Base-by-base conservation (phyloP, 2,329 filamentous ascomycete genomes). In the Epichloe glyceriae region DNA sequence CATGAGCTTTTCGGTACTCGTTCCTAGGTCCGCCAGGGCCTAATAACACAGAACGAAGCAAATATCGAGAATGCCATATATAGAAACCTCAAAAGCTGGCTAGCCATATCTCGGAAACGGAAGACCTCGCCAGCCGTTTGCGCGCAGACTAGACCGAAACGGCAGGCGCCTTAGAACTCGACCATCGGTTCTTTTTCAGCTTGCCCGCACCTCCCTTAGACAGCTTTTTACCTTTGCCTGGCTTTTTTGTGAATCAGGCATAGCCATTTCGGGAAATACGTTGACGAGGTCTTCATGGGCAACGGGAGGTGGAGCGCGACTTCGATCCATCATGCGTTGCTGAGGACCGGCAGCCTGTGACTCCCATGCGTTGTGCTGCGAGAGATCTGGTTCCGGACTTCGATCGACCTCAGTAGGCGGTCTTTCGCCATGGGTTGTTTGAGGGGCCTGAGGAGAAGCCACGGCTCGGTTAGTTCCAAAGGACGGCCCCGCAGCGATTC, bases 121-220 rank as follows among this genome's bases (percentile, higher is more conserved):
- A 14, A 47, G 5, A 15, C 15, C n/a, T 33, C 4, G 7, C 12
- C n/a, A 8, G 8, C 17, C 6, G 6, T 20, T 12, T 15, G 26
- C 19, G 19, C 30, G 26, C 33, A 19, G 5, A 15, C 20, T 46
- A 52, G n/a, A 46, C 58, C 5, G 54, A 50, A 44, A 60, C 51
- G 5, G 51, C 51, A 5, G 54, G 45, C 1, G 53, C 35, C 43
- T 60, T 60, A 11, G 58, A 58, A 15, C 43, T 51, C 14, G 55
- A 54, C 56, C 57, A 59, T 38, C 55, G 57, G n/a, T 54, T 56
- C 47, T 60, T 62, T 51, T 60, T 61, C 6, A 57, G 15, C 35
- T 56, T 61, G 34, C 55, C 50, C 1, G 56, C 37, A n/a, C 37
- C 53, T 12, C 56, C 56, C 51, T 70, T 70, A 53, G 64, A 65